A percentile compares a stretch with the other conserved stretches of the same genome.
phyloP scores from a whole-genome alignment of 768 basidiomycete species.

The Lactarius psammicola region DNA sequence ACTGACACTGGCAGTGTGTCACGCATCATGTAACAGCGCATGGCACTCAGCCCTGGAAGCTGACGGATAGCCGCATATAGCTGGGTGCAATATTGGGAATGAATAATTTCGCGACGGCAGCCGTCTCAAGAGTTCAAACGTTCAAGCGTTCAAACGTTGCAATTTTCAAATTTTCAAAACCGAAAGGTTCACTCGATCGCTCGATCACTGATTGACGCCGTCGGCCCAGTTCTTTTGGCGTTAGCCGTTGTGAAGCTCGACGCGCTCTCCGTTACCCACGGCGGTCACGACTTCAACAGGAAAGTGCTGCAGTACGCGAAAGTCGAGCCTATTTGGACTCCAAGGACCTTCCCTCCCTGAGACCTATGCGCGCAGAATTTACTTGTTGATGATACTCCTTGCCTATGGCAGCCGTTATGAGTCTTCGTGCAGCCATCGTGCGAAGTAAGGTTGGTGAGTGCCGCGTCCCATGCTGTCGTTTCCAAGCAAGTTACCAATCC shows the following conservation, averaged over 20 bases:
- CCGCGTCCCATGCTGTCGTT: neutral
- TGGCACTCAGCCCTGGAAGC: neutral
- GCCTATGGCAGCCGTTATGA: neutral
- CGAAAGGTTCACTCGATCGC: neutral
- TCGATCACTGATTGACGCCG: neutral
- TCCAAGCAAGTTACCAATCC: neutral
- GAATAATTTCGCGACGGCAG: neutral
- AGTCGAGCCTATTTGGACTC: neutral
- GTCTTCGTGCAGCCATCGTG: neutral
- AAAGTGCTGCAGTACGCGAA: neutral
- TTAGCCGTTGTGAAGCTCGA: neutral
- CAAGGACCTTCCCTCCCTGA: neutral
- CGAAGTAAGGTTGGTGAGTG: neutral
- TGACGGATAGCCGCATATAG: neutral
- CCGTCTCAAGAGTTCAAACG: neutral
- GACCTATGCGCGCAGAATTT: neutral
- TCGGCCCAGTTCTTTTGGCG: neutral
- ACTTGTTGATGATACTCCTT: neutral
- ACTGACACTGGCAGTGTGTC: neutral
- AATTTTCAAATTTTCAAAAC: neutral
- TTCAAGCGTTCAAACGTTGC: neutral
- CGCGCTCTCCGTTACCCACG: neutral
- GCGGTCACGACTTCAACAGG: neutral
- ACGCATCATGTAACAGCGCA: neutral
- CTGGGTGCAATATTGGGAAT: neutral